Base-by-base conservation (phyloP, 371 early-diverging fungal genomes). In the Haplosporangium sp. region DNA sequence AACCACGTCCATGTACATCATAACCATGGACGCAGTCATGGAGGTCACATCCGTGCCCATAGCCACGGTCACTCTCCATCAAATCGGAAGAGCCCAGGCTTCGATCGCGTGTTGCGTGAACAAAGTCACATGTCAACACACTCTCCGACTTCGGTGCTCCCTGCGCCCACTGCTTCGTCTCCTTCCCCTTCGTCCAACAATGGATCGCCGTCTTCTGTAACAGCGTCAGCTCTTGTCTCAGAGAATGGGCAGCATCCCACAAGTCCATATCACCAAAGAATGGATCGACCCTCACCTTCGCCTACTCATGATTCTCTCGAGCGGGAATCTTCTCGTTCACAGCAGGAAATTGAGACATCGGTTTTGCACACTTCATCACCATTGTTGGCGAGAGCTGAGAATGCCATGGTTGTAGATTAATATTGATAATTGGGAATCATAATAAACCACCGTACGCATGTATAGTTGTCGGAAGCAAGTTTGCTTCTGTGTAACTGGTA, bases 1-100 rank as follows among this genome's bases (percentile, higher is more conserved):
- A n/a, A 18, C 29, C 57, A 62, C 37, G n/a, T 43, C n/a, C 67
- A 65, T 51, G 40, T 23, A 14, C 47, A 54, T 40, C 69, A 70
- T 52, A n/a, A 14, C 18, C 73, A 73, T 38, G 37, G 51, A 46
- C 67, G 53, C 42, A 18, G 18, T 23, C 63, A 20, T 16, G 36
- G 52, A 36, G 54, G 54, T 40, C 51, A 29, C 45, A n/a, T 13
- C 45, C 63, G 45, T 54, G 37, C 12, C 29, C 63, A 62, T 20
- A 14, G 41, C 8, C 42, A 52, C 21, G 5, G 41, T 29, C 40
- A 50, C 21, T 40, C 40, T 6, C 61, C 50, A 18, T 50, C 50
- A 18, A 10, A 50, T 18, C 50, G 20, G 8, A 50, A 50, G 50
- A 50, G 50, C 50, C 50, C 50, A 0, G 18, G 20, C 1, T 18